A percentile compares a stretch with the other conserved stretches of the same genome.
These are phyloP conservation scores for Pseudocercospora cruenta DNA, from an alignment of 2,329 filamentous ascomycete species.

Conservation along the genomic window DNA sequence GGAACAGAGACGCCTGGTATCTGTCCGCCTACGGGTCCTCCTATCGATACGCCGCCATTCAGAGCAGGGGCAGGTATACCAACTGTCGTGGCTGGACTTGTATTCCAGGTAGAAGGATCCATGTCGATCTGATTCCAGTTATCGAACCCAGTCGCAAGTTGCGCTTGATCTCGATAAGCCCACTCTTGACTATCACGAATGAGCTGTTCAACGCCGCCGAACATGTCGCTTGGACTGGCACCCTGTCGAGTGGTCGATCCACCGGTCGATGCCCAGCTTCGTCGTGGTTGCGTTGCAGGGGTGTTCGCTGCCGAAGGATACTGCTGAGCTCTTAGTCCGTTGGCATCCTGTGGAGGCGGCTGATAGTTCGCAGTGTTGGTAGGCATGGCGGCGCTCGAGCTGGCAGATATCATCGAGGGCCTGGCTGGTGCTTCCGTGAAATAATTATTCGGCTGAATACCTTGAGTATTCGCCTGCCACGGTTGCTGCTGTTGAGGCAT, in stretches of 20 bases:
- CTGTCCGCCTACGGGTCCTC: slow-evolving; percentile 10
- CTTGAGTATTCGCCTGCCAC: slow-evolving; percentile 15
- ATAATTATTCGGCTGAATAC: neutral
- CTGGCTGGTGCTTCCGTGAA: neutral
- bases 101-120: slow-evolving; percentile 26
- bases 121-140: slow-evolving; percentile 55
- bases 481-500: slow-evolving; percentile 9
- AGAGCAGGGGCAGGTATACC: slow-evolving; percentile 4
- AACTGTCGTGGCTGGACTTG: slow-evolving; percentile 7
- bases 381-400: slow-evolving; percentile 16
- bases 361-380: slow-evolving; percentile 23
- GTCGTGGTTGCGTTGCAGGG: slow-evolving; percentile 19
- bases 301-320: slow-evolving; percentile 30
- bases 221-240: slow-evolving; percentile 56
- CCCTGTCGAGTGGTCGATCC: slow-evolving; percentile 31
- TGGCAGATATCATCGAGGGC: neutral
- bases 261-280: slow-evolving; percentile 11
- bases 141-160: slow-evolving; percentile 63
- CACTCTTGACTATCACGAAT: slow-evolving; percentile 67
- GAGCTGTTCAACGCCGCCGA: slow-evolving; percentile 63
- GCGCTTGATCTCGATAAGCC: slow-evolving; percentile 63
- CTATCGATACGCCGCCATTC: neutral
- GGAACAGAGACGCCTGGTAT: neutral
- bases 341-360: slow-evolving; percentile 29
- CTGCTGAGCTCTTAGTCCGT: slow-evolving; percentile 30